Base-by-base conservation (phyloP, 2,329 filamentous ascomycete genomes). In the Diplodia sapinea region DNA sequence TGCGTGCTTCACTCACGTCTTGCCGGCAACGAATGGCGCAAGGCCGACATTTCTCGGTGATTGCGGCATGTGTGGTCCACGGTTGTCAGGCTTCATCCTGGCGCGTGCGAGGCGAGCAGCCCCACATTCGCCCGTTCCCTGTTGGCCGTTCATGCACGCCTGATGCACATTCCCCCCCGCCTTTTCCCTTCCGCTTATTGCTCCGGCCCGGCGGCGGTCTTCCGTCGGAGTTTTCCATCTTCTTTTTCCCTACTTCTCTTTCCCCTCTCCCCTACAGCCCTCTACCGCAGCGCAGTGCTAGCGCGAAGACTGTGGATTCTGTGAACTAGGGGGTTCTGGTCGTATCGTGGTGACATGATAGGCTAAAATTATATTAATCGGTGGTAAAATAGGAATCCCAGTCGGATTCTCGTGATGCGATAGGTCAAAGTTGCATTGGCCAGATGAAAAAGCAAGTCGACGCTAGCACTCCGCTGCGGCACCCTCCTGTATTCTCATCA, bases 111-210 rank as follows among this genome's bases (percentile, higher is more conserved):
- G n/a, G 20, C 43, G 43, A 47, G 17, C 43, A 47, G 43, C 17
- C 43, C 43, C 43, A 47, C 43, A 47, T n/a, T 20, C 9, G 8
- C 17, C 43, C 43, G n/a, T 7, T 15, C 40, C 40, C 40, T 47
- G 40, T 17, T 17, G 43, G 43, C 9, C 43, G 43, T 47, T 47
- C 43, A 47, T 47, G 43, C 43, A 47, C 43, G 43, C 43, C 43
- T 47, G 3, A 20, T n/a, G 40, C 40, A 47, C 40, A 47, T 47
- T 26, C 3, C 23, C 23, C 43, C 43, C 43, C 43, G 43, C 43
- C 43, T 47, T 47, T 47, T 47, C n/a, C 43, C 43, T 47, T 47
- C 11, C n/a, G 43, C n/a, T 47, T n/a, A 47, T 47, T 47, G 43
- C 43, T 47, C 43, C 40, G 40, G 13, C 13, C 40, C 23, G 23